Evolutionary conservation across 2,329 filamentous ascomycete species (phyloP).

Genomic region (Fusarium sp.): DNA sequence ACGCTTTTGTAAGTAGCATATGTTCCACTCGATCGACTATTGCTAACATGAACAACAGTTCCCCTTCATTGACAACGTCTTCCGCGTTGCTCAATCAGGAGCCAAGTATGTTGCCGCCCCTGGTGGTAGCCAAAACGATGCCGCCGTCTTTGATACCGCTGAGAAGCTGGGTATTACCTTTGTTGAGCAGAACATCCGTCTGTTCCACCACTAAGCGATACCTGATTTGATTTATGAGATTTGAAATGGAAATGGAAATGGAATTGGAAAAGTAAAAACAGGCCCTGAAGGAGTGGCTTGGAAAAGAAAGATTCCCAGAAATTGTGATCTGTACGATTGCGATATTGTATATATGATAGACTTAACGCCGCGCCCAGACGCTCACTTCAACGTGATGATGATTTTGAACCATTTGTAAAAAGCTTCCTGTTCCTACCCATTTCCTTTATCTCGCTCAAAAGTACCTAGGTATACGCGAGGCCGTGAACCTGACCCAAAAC

Average conservation of each 20-base stretch:
- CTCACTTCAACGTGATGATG: constrained; percentile 42
- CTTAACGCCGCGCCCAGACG: constrained; percentile 34
- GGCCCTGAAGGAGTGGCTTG: background rate
- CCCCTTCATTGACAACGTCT: constrained; percentile 98
- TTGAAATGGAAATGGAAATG: constrained; percentile 19
- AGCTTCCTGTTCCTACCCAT: background rate
- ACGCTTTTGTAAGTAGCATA: constrained; percentile 83
- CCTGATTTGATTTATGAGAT: constrained; percentile 20
- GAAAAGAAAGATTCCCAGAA: constrained; percentile 21
- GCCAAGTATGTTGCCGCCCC: constrained; percentile 97
- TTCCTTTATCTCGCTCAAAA: constrained; percentile 13
- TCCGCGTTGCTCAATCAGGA: constrained; percentile 87
- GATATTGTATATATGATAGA: constrained; percentile 41
- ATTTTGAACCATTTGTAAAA: constrained; percentile 22
- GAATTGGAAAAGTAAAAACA: constrained; percentile 19
- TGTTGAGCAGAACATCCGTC: constrained; percentile 89
- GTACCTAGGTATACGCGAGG: constrained; percentile 8
- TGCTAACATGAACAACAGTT: constrained; percentile 68
- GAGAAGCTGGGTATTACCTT: constrained; percentile 94
- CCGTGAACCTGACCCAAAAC: background rate
- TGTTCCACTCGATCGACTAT: background rate
- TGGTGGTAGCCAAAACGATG: constrained; percentile 87
- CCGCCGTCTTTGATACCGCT: constrained; percentile 84
- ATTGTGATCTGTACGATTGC: constrained; percentile 28
- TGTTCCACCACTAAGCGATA: constrained; percentile 40